Conservation (phyloP, 495 filamentous ascomycete genomes). For the Neurospora sp. region DNA sequence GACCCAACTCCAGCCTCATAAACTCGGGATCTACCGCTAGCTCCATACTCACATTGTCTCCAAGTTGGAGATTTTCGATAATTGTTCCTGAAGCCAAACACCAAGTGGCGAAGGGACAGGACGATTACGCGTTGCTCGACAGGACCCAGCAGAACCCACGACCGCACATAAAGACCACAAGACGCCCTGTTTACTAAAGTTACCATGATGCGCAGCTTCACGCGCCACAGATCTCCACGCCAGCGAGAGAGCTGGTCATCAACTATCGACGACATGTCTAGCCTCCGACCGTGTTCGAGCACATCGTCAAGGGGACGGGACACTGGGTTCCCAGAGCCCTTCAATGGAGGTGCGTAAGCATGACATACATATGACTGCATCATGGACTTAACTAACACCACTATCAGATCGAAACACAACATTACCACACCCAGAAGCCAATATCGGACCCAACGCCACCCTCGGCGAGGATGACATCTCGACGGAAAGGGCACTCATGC, state of each 20-base stretch:
- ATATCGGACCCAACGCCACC: constrained; percentile 22
- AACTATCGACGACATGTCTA: constrained; percentile 11
- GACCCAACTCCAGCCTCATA: not conserved
- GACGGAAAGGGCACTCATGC: constrained; percentile 10
- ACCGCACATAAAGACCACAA: not conserved
- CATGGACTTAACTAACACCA: not conserved
- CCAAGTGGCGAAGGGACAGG: not conserved
- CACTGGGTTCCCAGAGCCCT: constrained; percentile 29
- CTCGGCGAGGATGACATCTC: constrained; percentile 24
- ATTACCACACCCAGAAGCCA: constrained; percentile 28
- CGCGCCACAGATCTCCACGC: constrained; percentile 7
- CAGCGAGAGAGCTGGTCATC: constrained; percentile 7
- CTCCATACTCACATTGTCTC: not conserved
- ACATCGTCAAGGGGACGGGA: constrained; percentile 14
- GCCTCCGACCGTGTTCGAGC: constrained; percentile 12
- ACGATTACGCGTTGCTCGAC: not conserved
- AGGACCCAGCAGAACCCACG: not conserved
- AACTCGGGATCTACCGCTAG: not conserved
- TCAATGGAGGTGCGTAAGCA: constrained; percentile 18
- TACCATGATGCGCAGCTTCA: constrained; percentile 18
- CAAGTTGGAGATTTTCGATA: not conserved
- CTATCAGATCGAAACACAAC: constrained; percentile 22
- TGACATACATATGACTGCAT: not conserved
- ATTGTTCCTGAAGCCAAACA: not conserved
- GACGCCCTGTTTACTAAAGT: constrained; percentile 3